phyloP scores from a whole-genome alignment of 148 eudicot genomes.

The Arbutus unedo region DNA sequence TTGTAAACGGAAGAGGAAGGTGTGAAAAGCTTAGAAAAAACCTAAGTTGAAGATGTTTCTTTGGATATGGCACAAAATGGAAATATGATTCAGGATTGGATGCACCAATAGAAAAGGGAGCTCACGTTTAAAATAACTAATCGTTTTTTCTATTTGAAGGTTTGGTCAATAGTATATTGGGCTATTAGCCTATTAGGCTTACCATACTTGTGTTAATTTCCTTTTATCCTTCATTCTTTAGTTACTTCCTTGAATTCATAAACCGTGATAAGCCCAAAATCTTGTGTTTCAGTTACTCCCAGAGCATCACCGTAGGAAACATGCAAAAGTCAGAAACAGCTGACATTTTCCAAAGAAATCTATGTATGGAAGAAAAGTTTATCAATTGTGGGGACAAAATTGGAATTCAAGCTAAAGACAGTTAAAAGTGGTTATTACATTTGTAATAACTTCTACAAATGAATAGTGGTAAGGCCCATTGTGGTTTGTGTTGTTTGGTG shows the following conservation, averaged over 20 bases:
- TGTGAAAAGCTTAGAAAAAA: not conserved
- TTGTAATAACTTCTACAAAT: not conserved
- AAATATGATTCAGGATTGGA: not conserved
- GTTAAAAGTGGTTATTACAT: not conserved
- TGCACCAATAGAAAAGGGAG: not conserved
- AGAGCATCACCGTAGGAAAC: no score
- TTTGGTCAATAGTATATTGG: not conserved
- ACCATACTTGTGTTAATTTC: not conserved
- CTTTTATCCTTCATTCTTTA: not conserved
- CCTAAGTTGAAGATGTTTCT: not conserved
- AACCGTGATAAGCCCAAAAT: not conserved
- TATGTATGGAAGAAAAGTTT: not conserved
- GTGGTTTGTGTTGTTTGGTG: not conserved
- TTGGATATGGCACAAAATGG: not conserved
- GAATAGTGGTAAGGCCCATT: not conserved
- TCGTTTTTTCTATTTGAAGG: not conserved
- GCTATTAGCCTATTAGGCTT: not conserved
- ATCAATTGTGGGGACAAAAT: not conserved
- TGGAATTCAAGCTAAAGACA: not conserved
- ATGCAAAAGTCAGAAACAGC: no score
- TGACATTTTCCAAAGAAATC: not conserved
- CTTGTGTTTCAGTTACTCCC: no score
- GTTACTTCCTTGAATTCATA: not conserved
- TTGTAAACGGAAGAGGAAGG: not conserved
- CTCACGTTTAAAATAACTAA: not conserved